Evolutionary conservation across 139 green algal species (phyloP), one percentile per base, ranked within the genome.

Genomic region (Tetradesmus lagerheimii): DNA sequence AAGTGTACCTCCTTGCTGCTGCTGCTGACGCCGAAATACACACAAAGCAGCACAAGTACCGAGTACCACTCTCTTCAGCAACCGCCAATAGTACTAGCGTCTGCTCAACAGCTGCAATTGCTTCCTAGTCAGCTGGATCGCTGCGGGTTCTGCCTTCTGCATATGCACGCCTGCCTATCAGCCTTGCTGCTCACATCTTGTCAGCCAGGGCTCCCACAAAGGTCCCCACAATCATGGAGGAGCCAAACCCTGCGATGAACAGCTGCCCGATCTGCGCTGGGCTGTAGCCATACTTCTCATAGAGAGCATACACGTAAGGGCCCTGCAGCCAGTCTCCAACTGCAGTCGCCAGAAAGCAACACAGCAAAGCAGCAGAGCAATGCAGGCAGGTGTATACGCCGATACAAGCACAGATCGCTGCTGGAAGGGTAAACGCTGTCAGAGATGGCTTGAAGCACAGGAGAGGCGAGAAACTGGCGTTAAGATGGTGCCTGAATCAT

Each of bases 211-310:
- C 95, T 2, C 98, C 98, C 2, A 98, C 97, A 23, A 99, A 92
- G 11, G 98, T 99, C 50, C 98, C 98, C 89, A 99, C 99, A 1
- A 99, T 88, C 95, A 99, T 96, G 29, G 97, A 99, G 1, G 95
- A 98, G 0, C 97, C 98, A 93, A 99, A 99, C 27, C 98, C 98
- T 35, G 98, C 97, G 39, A 99, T 99, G 92, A 99, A 99, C 0
- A 99, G 95, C 37, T 95, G 93, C 25, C 98, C 98, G 75, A 99
- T 99, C 87, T 98, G 96, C 90, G 96, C 80, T 78, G 93, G 90
- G 14, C 90, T 85, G 74, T 97, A 98, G 50, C 96, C 97, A 85
- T 99, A 99, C 92, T 98, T 94, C 91, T 99, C 93, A 88, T 99
- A 99, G 87, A 99, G 92, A 0, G 97, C 97, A 90, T 99, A 99